Evolutionary conservation across 176 grass and related monocot species (phyloP).

Genomic region (Phragmites australis): DNA sequence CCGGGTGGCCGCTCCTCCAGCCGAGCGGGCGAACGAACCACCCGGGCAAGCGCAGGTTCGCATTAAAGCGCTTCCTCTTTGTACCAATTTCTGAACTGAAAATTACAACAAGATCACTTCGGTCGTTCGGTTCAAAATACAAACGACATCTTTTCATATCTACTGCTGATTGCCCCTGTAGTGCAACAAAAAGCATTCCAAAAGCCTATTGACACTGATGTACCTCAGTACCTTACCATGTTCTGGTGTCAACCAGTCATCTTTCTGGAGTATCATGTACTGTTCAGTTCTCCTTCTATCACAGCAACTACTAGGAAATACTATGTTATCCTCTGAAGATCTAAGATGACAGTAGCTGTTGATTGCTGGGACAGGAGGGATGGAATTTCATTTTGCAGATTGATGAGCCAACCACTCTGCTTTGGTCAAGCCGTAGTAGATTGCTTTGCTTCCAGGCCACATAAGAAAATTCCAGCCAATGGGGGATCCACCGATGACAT

Average conservation of each 20-base stretch:
- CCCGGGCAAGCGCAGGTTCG: too few relatives aligned
- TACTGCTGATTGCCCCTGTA: background rate
- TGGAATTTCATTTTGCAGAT: conserved; percentile 42
- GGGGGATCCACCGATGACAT: conserved; percentile 81
- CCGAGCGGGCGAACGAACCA: too few relatives aligned
- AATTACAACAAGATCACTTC: background rate
- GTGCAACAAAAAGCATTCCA: background rate
- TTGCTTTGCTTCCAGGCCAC: conserved; percentile 62
- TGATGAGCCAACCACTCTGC: conserved; percentile 44
- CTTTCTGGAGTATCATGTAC: background rate
- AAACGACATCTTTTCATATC: background rate
- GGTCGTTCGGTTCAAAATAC: conserved; percentile 16
- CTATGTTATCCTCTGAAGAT: conserved; percentile 23
- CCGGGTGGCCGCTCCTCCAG: too few relatives aligned
- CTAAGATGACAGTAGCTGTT: background rate
- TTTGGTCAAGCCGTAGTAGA: conserved; percentile 68
- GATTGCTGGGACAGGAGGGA: background rate
- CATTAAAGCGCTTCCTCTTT: too few relatives aligned
- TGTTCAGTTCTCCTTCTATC: conserved; percentile 15
- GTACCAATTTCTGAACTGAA: conserved; percentile 9
- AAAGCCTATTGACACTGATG: background rate
- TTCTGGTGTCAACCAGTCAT: background rate
- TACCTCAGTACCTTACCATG: conserved; percentile 19
- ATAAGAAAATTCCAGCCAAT: conserved; percentile 80
- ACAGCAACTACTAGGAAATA: conserved; percentile 4